Evolutionary conservation across 2,329 filamentous ascomycete species (phyloP).

Genomic region (Pseudonectria buxi): DNA sequence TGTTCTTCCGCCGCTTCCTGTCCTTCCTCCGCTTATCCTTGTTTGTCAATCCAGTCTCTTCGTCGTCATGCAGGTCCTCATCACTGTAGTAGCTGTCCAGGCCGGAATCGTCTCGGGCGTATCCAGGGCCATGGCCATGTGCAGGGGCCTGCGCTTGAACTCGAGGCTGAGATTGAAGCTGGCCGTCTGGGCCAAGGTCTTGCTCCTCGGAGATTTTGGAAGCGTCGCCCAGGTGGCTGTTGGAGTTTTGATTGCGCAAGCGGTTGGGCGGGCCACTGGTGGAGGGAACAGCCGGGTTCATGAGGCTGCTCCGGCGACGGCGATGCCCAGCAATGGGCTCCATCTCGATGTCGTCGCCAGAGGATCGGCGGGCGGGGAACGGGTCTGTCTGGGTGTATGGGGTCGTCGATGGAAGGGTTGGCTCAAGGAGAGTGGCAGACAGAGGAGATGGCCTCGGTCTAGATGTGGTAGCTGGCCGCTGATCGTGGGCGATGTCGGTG

Average conservation of each 20-base stretch:
- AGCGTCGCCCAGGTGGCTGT: constrained; percentile 30
- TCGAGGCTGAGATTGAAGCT: no score
- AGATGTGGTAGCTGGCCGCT: not conserved
- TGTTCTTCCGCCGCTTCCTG: constrained; percentile 60
- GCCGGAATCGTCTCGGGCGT: constrained; percentile 27
- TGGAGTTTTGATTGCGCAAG: constrained; percentile 18
- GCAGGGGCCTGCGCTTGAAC: no score
- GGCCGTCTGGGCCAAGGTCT: not conserved
- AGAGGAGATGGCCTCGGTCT: not conserved
- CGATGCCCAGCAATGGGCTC: constrained; percentile 47
- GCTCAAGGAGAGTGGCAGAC: constrained; percentile 8
- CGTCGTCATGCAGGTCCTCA: constrained; percentile 73
- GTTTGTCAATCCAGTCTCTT: constrained; percentile 79
- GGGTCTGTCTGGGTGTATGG: no score
- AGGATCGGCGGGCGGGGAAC: constrained; percentile 4
- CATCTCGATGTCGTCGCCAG: constrained; percentile 47
- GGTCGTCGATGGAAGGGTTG: constrained; percentile 2
- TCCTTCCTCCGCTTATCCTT: constrained; percentile 64
- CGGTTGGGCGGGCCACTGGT: constrained; percentile 20
- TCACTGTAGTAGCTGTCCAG: constrained; percentile 55
- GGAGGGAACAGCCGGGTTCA: constrained; percentile 30
- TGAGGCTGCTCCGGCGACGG: constrained; percentile 49
- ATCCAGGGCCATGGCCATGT: constrained; percentile 19
- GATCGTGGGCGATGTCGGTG: constrained; percentile 3
- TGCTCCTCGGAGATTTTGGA: constrained; percentile 42